These are phyloP conservation scores for Camellia lanceoleosa DNA, from an alignment of 148 eudicot species.

Conservation along the genomic window DNA sequence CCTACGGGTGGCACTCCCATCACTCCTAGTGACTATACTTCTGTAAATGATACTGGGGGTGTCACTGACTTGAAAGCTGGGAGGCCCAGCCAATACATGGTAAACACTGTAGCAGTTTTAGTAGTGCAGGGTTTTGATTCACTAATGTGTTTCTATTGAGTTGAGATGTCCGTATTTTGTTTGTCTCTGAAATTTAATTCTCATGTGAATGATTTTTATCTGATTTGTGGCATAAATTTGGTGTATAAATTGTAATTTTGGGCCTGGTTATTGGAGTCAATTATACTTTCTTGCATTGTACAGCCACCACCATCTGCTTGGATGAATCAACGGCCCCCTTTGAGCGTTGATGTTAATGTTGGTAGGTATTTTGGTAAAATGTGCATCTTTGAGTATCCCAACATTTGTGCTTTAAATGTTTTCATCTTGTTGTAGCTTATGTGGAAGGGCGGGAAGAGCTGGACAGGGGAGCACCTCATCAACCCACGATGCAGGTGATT, in stretches of 20 bases:
- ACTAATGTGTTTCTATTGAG: neutral
- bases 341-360: slow-evolving; percentile 74
- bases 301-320: slow-evolving; percentile 87
- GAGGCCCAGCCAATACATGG: slow-evolving; percentile 86
- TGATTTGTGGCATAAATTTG: neutral
- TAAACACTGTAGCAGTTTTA: slow-evolving; percentile 16
- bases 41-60: slow-evolving; percentile 39
- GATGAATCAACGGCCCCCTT: slow-evolving; percentile 76
- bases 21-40: slow-evolving; percentile 60
- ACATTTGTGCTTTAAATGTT: slow-evolving; percentile 2
- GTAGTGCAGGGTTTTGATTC: neutral
- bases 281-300: slow-evolving; percentile 25
- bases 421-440: slow-evolving; percentile 50
- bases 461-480: slow-evolving; percentile 58
- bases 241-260: neutral
- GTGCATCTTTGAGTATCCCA: neutral
- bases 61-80: slow-evolving; percentile 52
- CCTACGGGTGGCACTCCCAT: slow-evolving; percentile 70
- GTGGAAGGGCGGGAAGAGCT: slow-evolving; percentile 78
- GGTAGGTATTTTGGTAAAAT: slow-evolving; percentile 46
- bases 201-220: neutral
- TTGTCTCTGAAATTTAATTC: neutral
- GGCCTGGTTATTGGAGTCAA: slow-evolving; percentile 1
- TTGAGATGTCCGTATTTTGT: neutral
- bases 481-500: slow-evolving; percentile 71